phyloP scores from a whole-genome alignment of 768 basidiomycete species.

The Pisolithus marmoratus region DNA sequence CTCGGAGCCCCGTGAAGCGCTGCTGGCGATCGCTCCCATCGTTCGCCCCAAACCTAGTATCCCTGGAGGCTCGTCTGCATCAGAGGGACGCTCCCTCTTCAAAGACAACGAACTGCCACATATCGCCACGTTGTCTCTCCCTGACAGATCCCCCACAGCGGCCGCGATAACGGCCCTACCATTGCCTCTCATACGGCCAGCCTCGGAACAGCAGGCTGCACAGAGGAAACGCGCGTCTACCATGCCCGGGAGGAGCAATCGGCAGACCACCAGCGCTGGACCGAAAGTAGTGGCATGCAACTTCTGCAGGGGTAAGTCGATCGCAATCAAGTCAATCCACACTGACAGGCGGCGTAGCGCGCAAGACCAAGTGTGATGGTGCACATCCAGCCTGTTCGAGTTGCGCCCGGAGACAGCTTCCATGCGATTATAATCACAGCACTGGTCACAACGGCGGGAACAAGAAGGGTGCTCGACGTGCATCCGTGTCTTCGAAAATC shows the following conservation, averaged over 20 bases:
- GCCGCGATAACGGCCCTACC: slow-evolving; percentile 57
- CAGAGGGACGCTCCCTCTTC: slow-evolving; percentile 42
- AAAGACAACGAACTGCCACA: slow-evolving; percentile 63
- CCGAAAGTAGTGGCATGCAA: slow-evolving; percentile 88
- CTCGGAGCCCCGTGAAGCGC: slow-evolving; percentile 43
- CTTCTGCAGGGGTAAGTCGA: slow-evolving; percentile 70
- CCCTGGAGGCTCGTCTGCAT: slow-evolving; percentile 13
- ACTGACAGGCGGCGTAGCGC: slow-evolving; percentile 41
- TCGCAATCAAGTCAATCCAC: slow-evolving; percentile 2
- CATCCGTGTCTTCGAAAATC: slow-evolving; percentile 46
- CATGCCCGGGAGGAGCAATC: slow-evolving; percentile 55
- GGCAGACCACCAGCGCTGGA: slow-evolving; percentile 60
- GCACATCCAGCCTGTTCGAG: slow-evolving; percentile 81
- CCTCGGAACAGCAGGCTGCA: slow-evolving; percentile 60
- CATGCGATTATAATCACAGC: slow-evolving; percentile 80
- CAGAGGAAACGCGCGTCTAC: slow-evolving; percentile 68
- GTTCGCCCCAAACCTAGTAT: slow-evolving; percentile 24
- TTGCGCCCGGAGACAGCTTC: slow-evolving; percentile 69
- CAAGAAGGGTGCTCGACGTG: slow-evolving; percentile 41
- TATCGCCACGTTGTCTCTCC: slow-evolving; percentile 63
- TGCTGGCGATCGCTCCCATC: slow-evolving; percentile 32
- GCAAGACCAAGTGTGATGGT: slow-evolving; percentile 87
- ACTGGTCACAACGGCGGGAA: slow-evolving; percentile 23
- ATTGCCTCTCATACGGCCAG: slow-evolving; percentile 59
- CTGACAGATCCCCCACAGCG: slow-evolving; percentile 48